Evolutionary conservation across 108 stramenopile species (phyloP).

Genomic region (Skeletonema marinoi): DNA sequence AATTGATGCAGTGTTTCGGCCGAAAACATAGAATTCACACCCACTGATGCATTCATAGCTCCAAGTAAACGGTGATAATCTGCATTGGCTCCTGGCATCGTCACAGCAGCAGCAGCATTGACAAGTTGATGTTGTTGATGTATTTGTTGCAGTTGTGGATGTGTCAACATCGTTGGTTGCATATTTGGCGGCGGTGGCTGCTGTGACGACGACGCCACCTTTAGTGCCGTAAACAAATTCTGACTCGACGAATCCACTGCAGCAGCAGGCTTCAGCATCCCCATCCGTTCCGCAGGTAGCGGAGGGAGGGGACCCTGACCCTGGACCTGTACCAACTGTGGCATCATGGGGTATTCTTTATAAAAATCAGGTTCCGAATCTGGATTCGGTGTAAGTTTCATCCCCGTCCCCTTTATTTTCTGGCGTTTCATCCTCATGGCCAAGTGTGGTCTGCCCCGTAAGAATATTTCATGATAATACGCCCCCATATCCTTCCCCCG

Average conservation of each 20-base stretch:
- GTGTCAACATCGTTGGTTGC: neutral
- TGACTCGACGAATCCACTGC: neutral
- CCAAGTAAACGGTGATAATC: neutral
- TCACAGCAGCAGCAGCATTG: neutral
- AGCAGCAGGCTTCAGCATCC: neutral
- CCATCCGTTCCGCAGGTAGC: slow-evolving; percentile 21
- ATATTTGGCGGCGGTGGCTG: neutral
- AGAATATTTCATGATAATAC: slow-evolving; percentile 70
- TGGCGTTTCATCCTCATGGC: slow-evolving; percentile 56
- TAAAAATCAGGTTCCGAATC: slow-evolving; percentile 52
- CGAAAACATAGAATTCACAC: neutral
- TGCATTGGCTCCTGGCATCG: neutral
- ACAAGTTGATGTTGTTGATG: neutral
- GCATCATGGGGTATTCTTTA: slow-evolving; percentile 28
- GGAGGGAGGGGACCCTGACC: slow-evolving; percentile 14
- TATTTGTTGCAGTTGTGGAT: neutral
- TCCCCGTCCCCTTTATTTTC: slow-evolving; percentile 67
- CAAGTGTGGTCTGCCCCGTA: slow-evolving; percentile 54
- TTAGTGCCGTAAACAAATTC: neutral
- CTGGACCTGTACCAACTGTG: slow-evolving; percentile 5
- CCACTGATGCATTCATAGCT: neutral
- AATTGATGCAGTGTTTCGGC: neutral
- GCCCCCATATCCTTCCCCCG: slow-evolving; percentile 57
- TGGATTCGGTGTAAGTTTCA: slow-evolving; percentile 61
- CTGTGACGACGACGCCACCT: neutral